Conservation (phyloP, 768 basidiomycete genomes). For the Macrolepiota fuliginosa region DNA sequence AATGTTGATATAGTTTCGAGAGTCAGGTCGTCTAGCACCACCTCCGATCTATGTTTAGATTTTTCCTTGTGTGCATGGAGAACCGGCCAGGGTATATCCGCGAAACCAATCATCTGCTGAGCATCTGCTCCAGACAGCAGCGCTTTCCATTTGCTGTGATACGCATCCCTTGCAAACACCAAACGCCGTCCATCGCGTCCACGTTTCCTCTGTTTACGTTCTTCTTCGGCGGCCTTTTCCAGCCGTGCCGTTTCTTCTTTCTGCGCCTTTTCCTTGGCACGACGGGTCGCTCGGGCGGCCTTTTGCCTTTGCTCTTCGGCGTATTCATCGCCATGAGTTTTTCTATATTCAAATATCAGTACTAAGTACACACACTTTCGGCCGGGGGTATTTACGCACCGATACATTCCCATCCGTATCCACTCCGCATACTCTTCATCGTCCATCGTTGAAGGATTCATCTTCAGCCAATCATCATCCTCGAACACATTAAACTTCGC, state of each 20-base stretch:
- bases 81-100: constrained; percentile 77
- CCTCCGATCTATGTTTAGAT: constrained; percentile 15
- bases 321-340: constrained; percentile 65
- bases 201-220: constrained; percentile 44
- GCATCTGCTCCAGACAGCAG: constrained; percentile 35
- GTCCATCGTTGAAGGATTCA: constrained; percentile 56
- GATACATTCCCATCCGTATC: constrained; percentile 85
- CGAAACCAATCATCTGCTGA: constrained; percentile 38
- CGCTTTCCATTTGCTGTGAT: constrained; percentile 57
- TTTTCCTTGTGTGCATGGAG: constrained; percentile 30
- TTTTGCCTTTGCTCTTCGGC: constrained; percentile 59
- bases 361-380: not conserved
- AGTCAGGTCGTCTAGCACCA: constrained; percentile 48
- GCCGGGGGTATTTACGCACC: constrained; percentile 34
- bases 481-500: constrained; percentile 22
- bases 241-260: constrained; percentile 51
- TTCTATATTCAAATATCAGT: constrained; percentile 35
- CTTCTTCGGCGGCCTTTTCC: constrained; percentile 51
- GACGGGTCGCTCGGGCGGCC: constrained; percentile 49
- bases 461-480: constrained; percentile 39
- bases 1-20: constrained; percentile 55
- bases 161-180: constrained; percentile 47
- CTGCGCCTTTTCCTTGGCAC: constrained; percentile 51
- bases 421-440: constrained; percentile 90
- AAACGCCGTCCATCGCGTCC: constrained; percentile 42